Conservation (phyloP, 169 alveolate genomes). For the Cryptosporidium canis region DNA sequence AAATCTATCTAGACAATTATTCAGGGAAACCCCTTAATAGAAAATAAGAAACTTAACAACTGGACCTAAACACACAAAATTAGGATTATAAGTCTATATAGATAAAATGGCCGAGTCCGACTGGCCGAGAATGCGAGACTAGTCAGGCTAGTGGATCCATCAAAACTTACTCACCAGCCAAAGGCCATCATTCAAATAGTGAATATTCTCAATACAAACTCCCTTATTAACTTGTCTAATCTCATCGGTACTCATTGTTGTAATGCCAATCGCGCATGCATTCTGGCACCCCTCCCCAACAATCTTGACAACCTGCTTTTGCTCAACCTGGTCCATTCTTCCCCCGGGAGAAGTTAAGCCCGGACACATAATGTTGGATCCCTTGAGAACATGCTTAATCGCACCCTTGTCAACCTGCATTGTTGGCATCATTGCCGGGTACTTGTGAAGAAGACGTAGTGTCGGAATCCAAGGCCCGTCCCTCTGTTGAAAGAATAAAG, state of each 20-base stretch:
- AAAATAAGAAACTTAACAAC: too few relatives aligned
- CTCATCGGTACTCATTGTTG: conserved; percentile 92
- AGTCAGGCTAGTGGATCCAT: background rate
- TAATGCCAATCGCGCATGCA: conserved; percentile 96
- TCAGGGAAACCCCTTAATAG: too few relatives aligned
- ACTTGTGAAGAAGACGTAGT: conserved; percentile 92
- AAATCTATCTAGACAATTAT: too few relatives aligned
- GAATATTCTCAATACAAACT: conserved; percentile 91
- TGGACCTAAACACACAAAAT: too few relatives aligned
- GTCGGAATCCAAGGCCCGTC: conserved; percentile 96
- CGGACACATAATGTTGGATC: conserved; percentile 96
- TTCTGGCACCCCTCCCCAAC: conserved; percentile 91
- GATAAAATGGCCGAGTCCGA: background rate
- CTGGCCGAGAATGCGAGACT: background rate
- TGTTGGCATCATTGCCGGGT: conserved; percentile 94
- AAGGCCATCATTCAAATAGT: conserved; percentile 92
- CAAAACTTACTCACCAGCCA: conserved; percentile 86
- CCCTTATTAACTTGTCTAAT: conserved; percentile 90
- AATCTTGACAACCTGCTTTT: conserved; percentile 84
- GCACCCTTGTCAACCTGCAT: conserved; percentile 97
- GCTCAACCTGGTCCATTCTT: conserved; percentile 90
- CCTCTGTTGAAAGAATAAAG: conserved; percentile 87
- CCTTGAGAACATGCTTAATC: conserved; percentile 92
- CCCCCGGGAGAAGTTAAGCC: conserved; percentile 98
- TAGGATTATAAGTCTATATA: background rate